These are phyloP conservation scores for Fusarium succisae DNA, from an alignment of 2,329 filamentous ascomycete species.

Conservation along the genomic window DNA sequence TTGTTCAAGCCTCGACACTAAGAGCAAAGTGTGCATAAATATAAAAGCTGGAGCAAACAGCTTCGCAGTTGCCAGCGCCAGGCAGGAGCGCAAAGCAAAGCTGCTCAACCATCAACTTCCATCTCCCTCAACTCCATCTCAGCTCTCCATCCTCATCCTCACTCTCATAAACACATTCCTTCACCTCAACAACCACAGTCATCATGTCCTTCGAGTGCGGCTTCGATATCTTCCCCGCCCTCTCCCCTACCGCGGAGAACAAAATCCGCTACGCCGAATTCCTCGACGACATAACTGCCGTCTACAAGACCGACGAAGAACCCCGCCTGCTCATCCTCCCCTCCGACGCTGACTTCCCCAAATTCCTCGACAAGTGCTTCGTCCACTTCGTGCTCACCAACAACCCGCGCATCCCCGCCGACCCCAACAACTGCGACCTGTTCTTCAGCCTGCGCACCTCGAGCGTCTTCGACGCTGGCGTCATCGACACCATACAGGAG, in stretches of 20 bases:
- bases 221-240: constrained; percentile 13
- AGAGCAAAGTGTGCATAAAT: too few relatives aligned
- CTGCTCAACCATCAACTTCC: not conserved
- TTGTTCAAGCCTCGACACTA: not conserved
- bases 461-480: not conserved
- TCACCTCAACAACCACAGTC: not conserved
- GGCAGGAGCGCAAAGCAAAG: not conserved
- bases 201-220: constrained; percentile 2
- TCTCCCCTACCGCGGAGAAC: not conserved
- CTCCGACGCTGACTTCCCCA: not conserved
- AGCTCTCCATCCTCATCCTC: not conserved
- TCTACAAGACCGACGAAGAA: not conserved
- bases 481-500: not conserved
- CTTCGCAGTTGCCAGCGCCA: not conserved
- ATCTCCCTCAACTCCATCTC: not conserved
- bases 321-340: not conserved
- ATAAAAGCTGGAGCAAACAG: not conserved
- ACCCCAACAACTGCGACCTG: not conserved
- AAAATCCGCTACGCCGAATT: not conserved
- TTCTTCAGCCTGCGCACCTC: constrained; percentile 5
- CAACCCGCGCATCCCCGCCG: not conserved
- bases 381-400: not conserved
- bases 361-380: not conserved
- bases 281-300: not conserved
- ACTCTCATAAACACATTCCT: too few relatives aligned